phyloP scores from a whole-genome alignment of 306 rosid species.

The Senna tora region DNA sequence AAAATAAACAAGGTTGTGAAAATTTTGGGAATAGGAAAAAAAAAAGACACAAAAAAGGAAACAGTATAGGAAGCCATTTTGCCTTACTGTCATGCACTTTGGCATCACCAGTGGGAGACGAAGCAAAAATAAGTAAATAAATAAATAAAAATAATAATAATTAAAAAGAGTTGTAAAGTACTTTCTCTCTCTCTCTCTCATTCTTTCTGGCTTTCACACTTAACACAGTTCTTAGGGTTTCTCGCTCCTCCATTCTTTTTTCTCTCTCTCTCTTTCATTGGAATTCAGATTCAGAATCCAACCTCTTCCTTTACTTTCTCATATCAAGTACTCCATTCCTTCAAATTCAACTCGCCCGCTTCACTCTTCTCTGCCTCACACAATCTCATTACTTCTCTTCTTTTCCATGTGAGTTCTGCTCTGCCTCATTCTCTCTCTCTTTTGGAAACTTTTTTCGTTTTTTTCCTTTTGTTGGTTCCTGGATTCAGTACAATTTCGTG shows the following conservation, averaged over 20 bases:
- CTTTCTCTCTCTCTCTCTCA: neutral
- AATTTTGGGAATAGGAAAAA: neutral
- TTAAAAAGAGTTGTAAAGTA: neutral
- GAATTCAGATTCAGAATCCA: conserved; percentile 63
- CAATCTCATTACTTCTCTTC: conserved; percentile 3
- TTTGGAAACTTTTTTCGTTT: neutral
- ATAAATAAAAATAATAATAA: no score
- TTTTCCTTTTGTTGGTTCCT: neutral
- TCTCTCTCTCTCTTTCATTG: conserved; percentile 36
- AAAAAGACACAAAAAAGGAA: neutral
- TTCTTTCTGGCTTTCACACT: neutral
- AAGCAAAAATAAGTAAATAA: no score
- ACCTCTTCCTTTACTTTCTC: conserved; percentile 15
- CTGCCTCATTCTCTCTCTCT: conserved; percentile 5
- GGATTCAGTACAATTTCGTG: conserved; percentile 2
- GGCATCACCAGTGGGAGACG: no score
- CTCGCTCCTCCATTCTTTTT: neutral
- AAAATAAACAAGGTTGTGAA: no score
- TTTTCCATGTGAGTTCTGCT: conserved; percentile 40
- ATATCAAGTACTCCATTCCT: neutral
- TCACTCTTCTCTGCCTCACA: conserved; percentile 37
- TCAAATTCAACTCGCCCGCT: conserved; percentile 43
- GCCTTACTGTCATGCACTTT: conserved; percentile 58
- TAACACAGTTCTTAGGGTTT: conserved; percentile 36
- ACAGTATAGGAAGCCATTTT: neutral